Base-by-base conservation (phyloP, 768 basidiomycete genomes). In the Boletus subparvulus region DNA sequence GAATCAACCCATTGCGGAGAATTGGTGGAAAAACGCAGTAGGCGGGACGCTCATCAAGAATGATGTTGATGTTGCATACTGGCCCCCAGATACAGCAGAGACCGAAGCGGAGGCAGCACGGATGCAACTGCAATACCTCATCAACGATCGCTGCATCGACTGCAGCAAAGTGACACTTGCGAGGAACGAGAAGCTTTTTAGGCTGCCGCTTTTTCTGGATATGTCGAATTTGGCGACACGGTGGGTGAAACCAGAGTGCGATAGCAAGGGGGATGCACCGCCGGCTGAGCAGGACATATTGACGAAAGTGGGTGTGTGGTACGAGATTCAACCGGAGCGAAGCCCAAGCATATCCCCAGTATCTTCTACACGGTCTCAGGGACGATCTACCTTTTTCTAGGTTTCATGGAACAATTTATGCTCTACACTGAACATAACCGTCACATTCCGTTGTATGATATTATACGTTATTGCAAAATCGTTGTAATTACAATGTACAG, bases 141-240 rank as follows among this genome's bases (percentile, higher is more conserved):
- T 69, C 51, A 33, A 46, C 13, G 57, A 60, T 28, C 60, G 53
- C 13, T 69, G 64, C 56, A 63, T 69, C 13, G 66, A 69, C 30
- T 63, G 46, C 49, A 59, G 51, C 21, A 65, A 58, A 47, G 48
- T 40, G 54, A 24, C 47, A 14, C 21, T 42, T 33, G 9, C 26
- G 7, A 60, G 30, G 24, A 50, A 56, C 40, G 63, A 58, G 16
- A 47, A 56, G 3, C 47, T 61, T 17, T 65, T 70, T 21, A 61
- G 46, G 39, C 50, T 55, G 30, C 36, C 61, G 10, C 56, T 56
- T 21, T 8, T 10, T 7, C 14, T 65, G 54, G 67, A 68, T 28
- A 55, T 52, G 40, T 21, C 62, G 17, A 47, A 14, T 41, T 47
- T 65, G 45, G 46, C 49, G 19, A 35, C 52, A 3, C 21, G 48